Conservation (phyloP, 2,329 filamentous ascomycete species). For the Tolypocladium paradoxum region DNA sequence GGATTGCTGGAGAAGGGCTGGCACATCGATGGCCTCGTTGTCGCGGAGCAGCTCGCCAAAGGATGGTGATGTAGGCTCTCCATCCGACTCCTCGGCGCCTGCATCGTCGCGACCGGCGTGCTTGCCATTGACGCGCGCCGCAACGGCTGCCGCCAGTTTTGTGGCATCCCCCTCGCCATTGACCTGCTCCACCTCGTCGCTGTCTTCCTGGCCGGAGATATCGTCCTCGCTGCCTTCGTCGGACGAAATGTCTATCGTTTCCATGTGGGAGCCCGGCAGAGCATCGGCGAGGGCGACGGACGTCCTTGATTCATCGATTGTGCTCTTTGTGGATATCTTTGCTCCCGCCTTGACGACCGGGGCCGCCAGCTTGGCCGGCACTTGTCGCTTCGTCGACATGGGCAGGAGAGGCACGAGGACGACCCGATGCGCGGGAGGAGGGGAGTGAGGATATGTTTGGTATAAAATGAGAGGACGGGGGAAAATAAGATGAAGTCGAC, state of each 20-base stretch:
- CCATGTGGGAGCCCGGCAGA: slow-evolving; percentile 24
- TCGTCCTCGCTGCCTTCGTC: slow-evolving; percentile 39
- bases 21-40: slow-evolving; percentile 66
- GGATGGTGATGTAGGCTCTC: slow-evolving; percentile 48
- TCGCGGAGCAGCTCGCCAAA: slow-evolving; percentile 80
- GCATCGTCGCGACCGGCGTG: slow-evolving; percentile 12
- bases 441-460: not conserved
- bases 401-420: slow-evolving; percentile 10
- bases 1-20: slow-evolving; percentile 42
- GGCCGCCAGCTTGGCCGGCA: slow-evolving; percentile 43
- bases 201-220: slow-evolving; percentile 33
- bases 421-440: not conserved
- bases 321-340: slow-evolving; percentile 36
- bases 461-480: not conserved
- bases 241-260: slow-evolving; percentile 48
- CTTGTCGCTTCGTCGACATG: slow-evolving; percentile 54
- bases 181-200: slow-evolving; percentile 9
- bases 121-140: slow-evolving; percentile 14
- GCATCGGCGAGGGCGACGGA: slow-evolving; percentile 36
- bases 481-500: not conserved
- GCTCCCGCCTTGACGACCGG: slow-evolving; percentile 44
- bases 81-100: slow-evolving; percentile 28
- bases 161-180: slow-evolving; percentile 8
- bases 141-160: slow-evolving; percentile 3
- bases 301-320: slow-evolving; percentile 48